A percentile compares a stretch with the other conserved stretches of the same genome.
Evolutionary conservation across 1,284 basidiomycete species (phyloP).

Genomic region (Pulveroboletus sp.): DNA sequence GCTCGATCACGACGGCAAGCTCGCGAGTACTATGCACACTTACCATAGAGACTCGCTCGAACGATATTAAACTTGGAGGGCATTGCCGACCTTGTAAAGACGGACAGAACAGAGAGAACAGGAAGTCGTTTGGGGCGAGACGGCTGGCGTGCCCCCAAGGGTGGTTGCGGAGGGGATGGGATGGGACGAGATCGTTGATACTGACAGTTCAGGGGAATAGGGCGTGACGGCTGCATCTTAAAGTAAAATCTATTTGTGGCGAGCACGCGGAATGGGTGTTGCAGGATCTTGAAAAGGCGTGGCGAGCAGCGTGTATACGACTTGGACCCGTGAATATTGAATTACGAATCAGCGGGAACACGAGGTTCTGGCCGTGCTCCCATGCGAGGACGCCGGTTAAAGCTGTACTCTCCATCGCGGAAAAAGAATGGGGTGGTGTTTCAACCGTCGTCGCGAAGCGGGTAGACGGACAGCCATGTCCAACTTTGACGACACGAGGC

Average conservation of each 20-base stretch:
- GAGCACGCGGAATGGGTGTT: constrained; percentile 31
- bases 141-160: constrained; percentile 25
- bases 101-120: constrained; percentile 25
- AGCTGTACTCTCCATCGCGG: constrained; percentile 20
- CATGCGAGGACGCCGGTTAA: constrained; percentile 10
- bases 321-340: constrained; percentile 31
- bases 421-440: constrained; percentile 13
- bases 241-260: constrained; percentile 19
- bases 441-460: constrained; percentile 8
- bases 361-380: constrained; percentile 21
- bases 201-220: constrained; percentile 26
- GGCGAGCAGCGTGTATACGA: constrained; percentile 28
- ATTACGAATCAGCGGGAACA: constrained; percentile 23
- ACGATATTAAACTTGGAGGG: constrained; percentile 61
- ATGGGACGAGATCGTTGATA: constrained; percentile 22
- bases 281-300: constrained; percentile 27
- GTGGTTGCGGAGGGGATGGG: constrained; percentile 18
- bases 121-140: constrained; percentile 39
- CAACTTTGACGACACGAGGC: constrained; percentile 26
- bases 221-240: constrained; percentile 38
- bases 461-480: not conserved
- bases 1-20: constrained; percentile 7
- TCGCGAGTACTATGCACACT: constrained; percentile 13
- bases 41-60: constrained; percentile 61
- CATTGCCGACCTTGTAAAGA: constrained; percentile 35